Evolutionary conservation across 2,329 filamentous ascomycete species (phyloP).

Genomic region (Alternaria sp.): DNA sequence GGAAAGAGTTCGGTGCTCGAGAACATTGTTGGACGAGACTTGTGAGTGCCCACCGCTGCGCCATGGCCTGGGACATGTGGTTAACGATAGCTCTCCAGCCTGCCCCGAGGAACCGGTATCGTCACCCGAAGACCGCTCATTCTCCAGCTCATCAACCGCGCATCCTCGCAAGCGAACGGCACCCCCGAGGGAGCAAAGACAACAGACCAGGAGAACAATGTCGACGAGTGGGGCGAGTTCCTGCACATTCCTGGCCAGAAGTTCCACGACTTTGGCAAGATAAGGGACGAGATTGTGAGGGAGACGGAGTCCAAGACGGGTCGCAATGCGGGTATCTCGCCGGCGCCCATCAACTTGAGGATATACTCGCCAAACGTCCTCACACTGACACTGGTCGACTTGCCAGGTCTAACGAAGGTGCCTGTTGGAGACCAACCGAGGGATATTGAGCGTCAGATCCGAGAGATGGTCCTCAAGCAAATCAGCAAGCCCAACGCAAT

Average conservation of each 20-base stretch:
- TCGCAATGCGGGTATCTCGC: conserved; percentile 93
- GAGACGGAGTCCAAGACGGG: conserved; percentile 98
- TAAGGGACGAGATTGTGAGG: conserved; percentile 94
- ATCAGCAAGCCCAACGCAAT: conserved; percentile 99
- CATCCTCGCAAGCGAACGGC: conserved; percentile 71
- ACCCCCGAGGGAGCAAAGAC: conserved; percentile 66
- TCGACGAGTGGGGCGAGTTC: conserved; percentile 98
- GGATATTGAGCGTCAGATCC: conserved; percentile 96
- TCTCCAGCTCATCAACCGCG: conserved; percentile 94
- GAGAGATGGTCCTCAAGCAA: conserved; percentile 98
- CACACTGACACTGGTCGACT: conserved; percentile 92
- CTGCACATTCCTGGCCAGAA: conserved; percentile 97
- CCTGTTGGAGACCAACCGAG: conserved; percentile 95
- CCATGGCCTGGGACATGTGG: conserved; percentile 18
- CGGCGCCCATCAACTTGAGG: conserved; percentile 93
- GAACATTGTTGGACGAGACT: conserved; percentile 98
- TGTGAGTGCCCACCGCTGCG: conserved; percentile 67
- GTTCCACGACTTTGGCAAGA: conserved; percentile 98
- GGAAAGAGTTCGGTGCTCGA: conserved; percentile 99
- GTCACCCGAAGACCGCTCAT: conserved; percentile 95
- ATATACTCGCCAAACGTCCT: conserved; percentile 99
- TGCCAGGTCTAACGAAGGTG: conserved; percentile 95
- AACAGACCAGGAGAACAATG: conserved; percentile 85
- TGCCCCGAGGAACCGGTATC: conserved; percentile 96
- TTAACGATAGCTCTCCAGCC: conserved; percentile 59